Evolutionary conservation across 495 filamentous ascomycete genomes (phyloP).

Genomic region (Hypoxylon intermedium): DNA sequence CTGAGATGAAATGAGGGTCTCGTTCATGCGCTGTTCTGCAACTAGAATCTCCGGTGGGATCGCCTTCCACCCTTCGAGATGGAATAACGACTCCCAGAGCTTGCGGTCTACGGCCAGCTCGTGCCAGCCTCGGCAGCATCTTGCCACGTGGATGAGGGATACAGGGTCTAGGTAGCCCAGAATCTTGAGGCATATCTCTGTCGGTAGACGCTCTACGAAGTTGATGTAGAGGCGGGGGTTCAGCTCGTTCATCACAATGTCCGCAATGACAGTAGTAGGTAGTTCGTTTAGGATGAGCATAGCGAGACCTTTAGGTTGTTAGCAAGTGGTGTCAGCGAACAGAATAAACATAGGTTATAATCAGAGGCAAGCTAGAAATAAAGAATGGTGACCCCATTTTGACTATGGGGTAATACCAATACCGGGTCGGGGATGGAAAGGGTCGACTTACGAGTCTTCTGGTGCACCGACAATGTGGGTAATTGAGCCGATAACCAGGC

Average conservation of each 20-base stretch:
- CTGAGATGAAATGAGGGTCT: slow-evolving; percentile 27
- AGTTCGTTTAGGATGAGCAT: slow-evolving; percentile 74
- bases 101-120: slow-evolving; percentile 79
- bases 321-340: slow-evolving; percentile 5
- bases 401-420: slow-evolving; percentile 5
- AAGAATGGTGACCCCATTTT: not conserved
- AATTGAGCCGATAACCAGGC: slow-evolving; percentile 56
- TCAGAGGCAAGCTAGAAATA: not conserved
- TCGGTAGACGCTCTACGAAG: slow-evolving; percentile 81
- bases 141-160: slow-evolving; percentile 77
- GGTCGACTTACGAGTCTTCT: slow-evolving; percentile 56
- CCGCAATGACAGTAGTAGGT: slow-evolving; percentile 74
- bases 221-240: slow-evolving; percentile 88
- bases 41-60: slow-evolving; percentile 67
- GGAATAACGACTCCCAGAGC: slow-evolving; percentile 84
- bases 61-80: slow-evolving; percentile 82
- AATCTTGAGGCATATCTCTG: slow-evolving; percentile 87
- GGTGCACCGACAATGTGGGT: slow-evolving; percentile 50
- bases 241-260: slow-evolving; percentile 74
- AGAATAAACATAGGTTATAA: slow-evolving; percentile 10
- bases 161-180: slow-evolving; percentile 82
- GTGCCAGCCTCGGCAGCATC: slow-evolving; percentile 82
- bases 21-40: slow-evolving; percentile 68
- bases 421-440: slow-evolving; percentile 1
- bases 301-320: slow-evolving; percentile 57